Percentiles rank a stretch among this genome's conserved stretches.
phyloP scores from a whole-genome alignment of 345 rosid species.

The Erodium maritimum region DNA sequence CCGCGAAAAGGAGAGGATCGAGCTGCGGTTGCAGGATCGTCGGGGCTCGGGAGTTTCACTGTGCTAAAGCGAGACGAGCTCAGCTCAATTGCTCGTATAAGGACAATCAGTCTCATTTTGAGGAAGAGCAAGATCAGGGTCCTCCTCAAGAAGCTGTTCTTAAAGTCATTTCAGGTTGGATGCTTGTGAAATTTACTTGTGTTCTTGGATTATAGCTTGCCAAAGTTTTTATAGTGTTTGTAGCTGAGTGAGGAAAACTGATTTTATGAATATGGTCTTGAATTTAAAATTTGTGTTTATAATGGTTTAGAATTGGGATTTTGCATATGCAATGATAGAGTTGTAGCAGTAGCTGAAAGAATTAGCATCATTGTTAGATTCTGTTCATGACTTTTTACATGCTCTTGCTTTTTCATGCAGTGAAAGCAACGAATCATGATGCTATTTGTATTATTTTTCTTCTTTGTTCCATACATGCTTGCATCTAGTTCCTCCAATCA shows the following conservation, averaged over 20 bases:
- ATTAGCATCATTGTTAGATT: neutral
- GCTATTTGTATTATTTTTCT: neutral
- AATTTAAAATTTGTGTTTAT: too few relatives aligned
- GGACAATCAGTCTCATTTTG: slow-evolving; percentile 9
- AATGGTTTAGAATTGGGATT: too few relatives aligned
- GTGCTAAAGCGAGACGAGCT: slow-evolving; percentile 4
- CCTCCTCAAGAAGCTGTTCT: slow-evolving; percentile 95
- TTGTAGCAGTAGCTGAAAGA: too few relatives aligned
- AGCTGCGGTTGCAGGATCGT: slow-evolving; percentile 18
- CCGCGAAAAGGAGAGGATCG: slow-evolving; percentile 13
- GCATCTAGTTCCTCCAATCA: neutral
- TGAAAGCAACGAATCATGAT: neutral
- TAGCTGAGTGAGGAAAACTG: neutral
- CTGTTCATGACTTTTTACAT: neutral
- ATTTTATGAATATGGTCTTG: neutral
- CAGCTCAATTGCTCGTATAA: slow-evolving; percentile 32
- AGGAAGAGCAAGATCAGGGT: slow-evolving; percentile 46
- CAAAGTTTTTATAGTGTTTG: neutral
- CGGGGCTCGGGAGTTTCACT: slow-evolving; percentile 22
- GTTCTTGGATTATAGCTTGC: neutral
- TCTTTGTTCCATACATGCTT: neutral
- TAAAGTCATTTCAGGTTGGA: slow-evolving; percentile 80
- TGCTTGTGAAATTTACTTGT: neutral
- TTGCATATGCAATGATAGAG: too few relatives aligned
- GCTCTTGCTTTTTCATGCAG: neutral